Evolutionary conservation across 1,139 yeast genomes (phyloP).

Genomic region (Maudiozyma humilis): DNA sequence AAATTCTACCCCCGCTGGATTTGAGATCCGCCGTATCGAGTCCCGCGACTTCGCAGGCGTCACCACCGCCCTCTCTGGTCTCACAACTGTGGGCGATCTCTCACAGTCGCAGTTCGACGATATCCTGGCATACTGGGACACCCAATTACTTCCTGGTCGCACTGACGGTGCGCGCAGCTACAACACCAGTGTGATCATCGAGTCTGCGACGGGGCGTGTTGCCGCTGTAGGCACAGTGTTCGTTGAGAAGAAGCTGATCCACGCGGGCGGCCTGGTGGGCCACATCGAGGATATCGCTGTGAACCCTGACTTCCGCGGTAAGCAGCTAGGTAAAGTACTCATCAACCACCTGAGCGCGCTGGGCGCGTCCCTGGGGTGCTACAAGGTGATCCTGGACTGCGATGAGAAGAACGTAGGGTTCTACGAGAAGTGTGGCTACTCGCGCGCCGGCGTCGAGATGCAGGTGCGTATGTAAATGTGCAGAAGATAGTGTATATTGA

Average conservation of each 20-base stretch:
- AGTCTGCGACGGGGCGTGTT: conserved; percentile 32
- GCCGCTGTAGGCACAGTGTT: conserved; percentile 45
- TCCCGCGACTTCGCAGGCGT: conserved; percentile 44
- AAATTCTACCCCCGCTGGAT: conserved; percentile 25
- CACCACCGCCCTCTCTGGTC: conserved; percentile 41
- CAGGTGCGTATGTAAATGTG: conserved; percentile 25
- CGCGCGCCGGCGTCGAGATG: conserved; percentile 72
- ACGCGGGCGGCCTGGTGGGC: conserved; percentile 77
- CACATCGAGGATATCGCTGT: conserved; percentile 96
- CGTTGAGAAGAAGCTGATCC: conserved; percentile 60
- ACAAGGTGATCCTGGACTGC: conserved; percentile 87
- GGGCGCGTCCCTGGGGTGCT: conserved; percentile 60
- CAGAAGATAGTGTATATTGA: no score
- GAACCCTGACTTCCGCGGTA: conserved; percentile 67
- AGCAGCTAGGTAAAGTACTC: conserved; percentile 61
- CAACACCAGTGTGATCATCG: conserved; percentile 53
- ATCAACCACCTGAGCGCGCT: conserved; percentile 54
- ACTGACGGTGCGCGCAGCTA: conserved; percentile 34
- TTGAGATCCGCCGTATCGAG: conserved; percentile 43
- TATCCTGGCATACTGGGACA: conserved; percentile 43
- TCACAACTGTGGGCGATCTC: conserved; percentile 61
- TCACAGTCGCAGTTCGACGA: conserved; percentile 37
- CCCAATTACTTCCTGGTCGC: conserved; percentile 16
- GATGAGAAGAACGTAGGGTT: conserved; percentile 71
- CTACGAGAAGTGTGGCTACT: conserved; percentile 78